Evolutionary conservation across 2,329 filamentous ascomycete genomes (phyloP).

Genomic region (Microdochium bolleyi): DNA sequence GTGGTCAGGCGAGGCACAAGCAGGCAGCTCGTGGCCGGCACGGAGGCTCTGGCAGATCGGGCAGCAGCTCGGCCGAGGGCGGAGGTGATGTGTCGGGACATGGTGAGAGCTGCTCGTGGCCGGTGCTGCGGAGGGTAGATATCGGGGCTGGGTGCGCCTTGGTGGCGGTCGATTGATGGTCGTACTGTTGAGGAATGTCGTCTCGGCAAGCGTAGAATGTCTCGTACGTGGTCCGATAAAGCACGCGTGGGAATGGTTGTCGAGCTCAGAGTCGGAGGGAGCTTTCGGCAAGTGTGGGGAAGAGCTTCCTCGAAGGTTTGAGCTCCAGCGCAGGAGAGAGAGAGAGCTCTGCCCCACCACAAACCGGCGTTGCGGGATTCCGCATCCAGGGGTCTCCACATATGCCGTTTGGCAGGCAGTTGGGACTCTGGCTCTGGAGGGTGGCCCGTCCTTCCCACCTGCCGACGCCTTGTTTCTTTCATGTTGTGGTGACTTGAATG

Average conservation of each 20-base stretch:
- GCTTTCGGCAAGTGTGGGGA: background rate
- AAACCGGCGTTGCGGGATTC: no score
- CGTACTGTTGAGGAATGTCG: no score
- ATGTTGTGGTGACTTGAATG: no score
- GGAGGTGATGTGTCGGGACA: background rate
- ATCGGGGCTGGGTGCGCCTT: background rate
- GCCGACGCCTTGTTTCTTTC: no score
- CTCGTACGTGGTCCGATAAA: no score
- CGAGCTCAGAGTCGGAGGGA: background rate
- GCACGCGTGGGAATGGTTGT: no score
- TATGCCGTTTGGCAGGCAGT: no score
- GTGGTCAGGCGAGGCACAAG: background rate
- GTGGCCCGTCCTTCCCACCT: no score
- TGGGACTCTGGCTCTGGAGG: no score
- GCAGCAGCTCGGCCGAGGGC: background rate
- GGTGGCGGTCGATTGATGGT: no score
- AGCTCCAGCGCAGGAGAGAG: background rate
- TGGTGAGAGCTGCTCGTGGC: background rate
- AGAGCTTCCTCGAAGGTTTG: background rate
- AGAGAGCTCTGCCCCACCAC: background rate
- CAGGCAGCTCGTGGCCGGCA: background rate
- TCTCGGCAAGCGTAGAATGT: no score
- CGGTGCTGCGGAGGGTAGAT: background rate
- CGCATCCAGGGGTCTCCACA: no score
- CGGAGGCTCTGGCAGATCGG: background rate